Evolutionary conservation across 1,284 basidiomycete genomes (phyloP), one percentile per base, ranked within the genome.

Genomic region (Stygiomarasmius scandens): DNA sequence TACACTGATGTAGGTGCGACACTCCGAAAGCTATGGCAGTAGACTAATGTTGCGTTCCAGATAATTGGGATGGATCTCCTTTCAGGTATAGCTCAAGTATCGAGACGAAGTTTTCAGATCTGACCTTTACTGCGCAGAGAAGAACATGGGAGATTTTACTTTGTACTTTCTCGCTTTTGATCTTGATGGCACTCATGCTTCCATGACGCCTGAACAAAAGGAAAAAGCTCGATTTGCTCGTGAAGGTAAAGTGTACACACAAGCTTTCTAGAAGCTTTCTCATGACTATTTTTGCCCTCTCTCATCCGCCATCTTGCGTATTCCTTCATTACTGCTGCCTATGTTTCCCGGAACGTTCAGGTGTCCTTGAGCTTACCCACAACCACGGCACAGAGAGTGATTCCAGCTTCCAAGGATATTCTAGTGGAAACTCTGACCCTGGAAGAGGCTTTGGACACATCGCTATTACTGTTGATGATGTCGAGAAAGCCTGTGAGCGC

Each of bases 381-480:
- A 95, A 95, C 77, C 90, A 92, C 71, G 93, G 94, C 57, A 96
- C 95, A 49, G 94, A 96, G 74, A 76, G 71, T 60, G 91, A 96
- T 72, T 66, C 85, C 58, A 73, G 75, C 60, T 96, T 95, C 79
- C 70, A 85, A 66, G 91, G 92, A 45, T 96, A 96, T 71, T 80
- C 85, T 12, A 87, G 73, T 64, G 95, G 95, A 1, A 97, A 97
- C 74, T 71, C 81, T 4, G 93, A 96, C n/a, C 90, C 90, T 10
- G 87, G 87, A 43, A 79, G 79, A 57, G 80, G 80, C 11, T 96
- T 95, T 67, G 93, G 94, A 1, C 93, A 96, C 72, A 93, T 96
- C 65, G 92, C 91, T 56, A 87, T 95, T 69, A 82, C 87, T 1
- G 92, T 95, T 49, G 90, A 92, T 64, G 81, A 98, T 69, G 81